Base-by-base conservation (phyloP, 164 flowering plant species). In the Stephania cephalantha region DNA sequence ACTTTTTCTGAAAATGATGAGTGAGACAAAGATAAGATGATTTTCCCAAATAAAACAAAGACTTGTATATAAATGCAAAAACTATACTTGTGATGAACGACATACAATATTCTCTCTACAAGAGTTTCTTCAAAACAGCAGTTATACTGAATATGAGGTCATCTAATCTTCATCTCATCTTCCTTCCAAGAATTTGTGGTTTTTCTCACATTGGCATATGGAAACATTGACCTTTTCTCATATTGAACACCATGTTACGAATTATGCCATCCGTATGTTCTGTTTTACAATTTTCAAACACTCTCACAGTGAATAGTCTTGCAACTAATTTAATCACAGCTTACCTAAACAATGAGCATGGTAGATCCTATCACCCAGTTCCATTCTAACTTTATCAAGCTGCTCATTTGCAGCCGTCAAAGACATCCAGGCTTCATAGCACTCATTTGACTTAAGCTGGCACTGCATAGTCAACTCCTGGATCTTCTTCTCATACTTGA, bases 341-440 rank as follows among this genome's bases (percentile, higher is more conserved):
- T 81, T 84, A 92, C 97, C 97, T 75, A 84, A 81, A 29, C 85
- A 83, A 66, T 81, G 82, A n/a, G 85, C 82, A 55, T 82, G 78
- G 81, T 86, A 87, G 20, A 78, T 70, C 76, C 81, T 90, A 42
- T 86, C 86, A 81, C 89, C 91, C 45, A 91, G 91, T 46, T 93
- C 92, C 89, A 85, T 83, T 74, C 86, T 84, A 25, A 88, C 84
- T 81, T 86, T 87, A 85, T 89, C 90, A 46, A 91, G 82, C 73
- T 90, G 86, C 64, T 88, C 86, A 77, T 88, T 91, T 69, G 92
- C 86, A 67, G 87, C 85, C 42, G 87, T 80, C 70, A 89, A 83
- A 58, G 95, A 90, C 96, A 91, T 91, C 96, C 96, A 93, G 45
- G 98, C 95, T 73, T 93, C 88, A 64, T 87, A 84, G 82, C 93